Percentiles rank a stretch among this genome's conserved stretches.
Conservation (phyloP, 2,329 filamentous ascomycete species). For the Hymenoscyphus infarciens region DNA sequence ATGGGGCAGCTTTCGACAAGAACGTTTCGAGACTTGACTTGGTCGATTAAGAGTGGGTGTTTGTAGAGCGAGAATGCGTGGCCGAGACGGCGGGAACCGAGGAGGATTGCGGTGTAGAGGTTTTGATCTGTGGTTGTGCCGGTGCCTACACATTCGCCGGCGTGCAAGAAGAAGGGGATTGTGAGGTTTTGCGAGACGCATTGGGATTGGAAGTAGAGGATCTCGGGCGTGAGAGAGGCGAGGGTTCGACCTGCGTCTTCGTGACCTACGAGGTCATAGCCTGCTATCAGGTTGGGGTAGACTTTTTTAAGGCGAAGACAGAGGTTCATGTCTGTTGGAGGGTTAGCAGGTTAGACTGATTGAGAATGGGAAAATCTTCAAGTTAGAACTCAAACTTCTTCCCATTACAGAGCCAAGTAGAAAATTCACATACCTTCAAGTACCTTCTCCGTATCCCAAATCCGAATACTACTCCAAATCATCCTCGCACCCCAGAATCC, state of each 20-base stretch:
- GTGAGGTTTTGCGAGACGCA: slow-evolving; percentile 70
- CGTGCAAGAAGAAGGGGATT: slow-evolving; percentile 92
- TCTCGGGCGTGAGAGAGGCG: slow-evolving; percentile 56
- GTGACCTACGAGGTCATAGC: slow-evolving; percentile 84
- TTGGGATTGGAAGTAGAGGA: slow-evolving; percentile 80
- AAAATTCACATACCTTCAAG: slow-evolving; percentile 48
- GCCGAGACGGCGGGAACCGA: slow-evolving; percentile 80
- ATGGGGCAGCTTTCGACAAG: slow-evolving; percentile 85
- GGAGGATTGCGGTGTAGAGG: slow-evolving; percentile 78
- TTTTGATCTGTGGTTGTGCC: slow-evolving; percentile 68
- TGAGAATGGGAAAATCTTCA: neutral
- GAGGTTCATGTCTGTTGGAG: slow-evolving; percentile 66
- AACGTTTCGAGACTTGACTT: slow-evolving; percentile 80
- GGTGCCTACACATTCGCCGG: slow-evolving; percentile 77
- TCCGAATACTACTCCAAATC: slow-evolving; percentile 75
- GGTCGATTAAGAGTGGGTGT: slow-evolving; percentile 79
- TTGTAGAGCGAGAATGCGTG: slow-evolving; percentile 84
- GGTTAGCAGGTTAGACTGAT: too few species aligned
- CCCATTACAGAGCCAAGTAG: neutral
- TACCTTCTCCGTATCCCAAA: slow-evolving; percentile 57
- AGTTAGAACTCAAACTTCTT: too few species aligned
- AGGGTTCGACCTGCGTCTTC: slow-evolving; percentile 76
- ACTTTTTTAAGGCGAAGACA: slow-evolving; percentile 76
- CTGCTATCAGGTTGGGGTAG: slow-evolving; percentile 73
- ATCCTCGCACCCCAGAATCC: slow-evolving; percentile 77